Base-by-base conservation (phyloP, 1,284 basidiomycete species). In the Ustilago shanxiensis region DNA sequence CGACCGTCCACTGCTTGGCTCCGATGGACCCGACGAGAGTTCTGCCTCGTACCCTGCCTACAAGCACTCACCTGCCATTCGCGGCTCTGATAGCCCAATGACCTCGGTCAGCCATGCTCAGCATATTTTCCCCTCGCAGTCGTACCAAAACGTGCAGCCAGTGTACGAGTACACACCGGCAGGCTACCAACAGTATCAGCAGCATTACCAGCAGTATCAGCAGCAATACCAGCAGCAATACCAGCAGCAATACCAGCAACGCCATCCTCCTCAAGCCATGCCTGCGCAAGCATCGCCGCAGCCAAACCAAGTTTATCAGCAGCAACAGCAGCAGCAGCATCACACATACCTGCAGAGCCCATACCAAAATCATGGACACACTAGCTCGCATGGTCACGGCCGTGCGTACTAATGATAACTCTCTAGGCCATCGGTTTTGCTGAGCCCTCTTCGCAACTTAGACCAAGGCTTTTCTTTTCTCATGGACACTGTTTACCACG, bases 21-120 rank as follows among this genome's bases (percentile, higher is more conserved):
- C 61, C 33, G 58, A 71, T 20, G 11, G 2, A 20, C 39, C 51
- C 1, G 63, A 76, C 6, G 73, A 76, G 3, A 60, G 59, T 24
- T 31, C 45, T 13, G 39, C 47, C 31, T 66, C 67, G 8, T 75
- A 67, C 22, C 57, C 73, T 26, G 56, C 60, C 31, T 76, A 71
- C 59, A 37, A 68, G 31, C 41, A 47, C 33, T 67, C 73, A 33
- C 73, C 73, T 14, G 64, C 45, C 20, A 20, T 59, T 11, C 53
- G 51, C 39, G 65, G 58, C n/a, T 67, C 60, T 64, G 73, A 76
- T 5, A 71, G 64, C 26, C 73, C 73, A 14, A 68, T 65, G 64
- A 76, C 73, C 16, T 65, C 54, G 29, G 54, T 62, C 44, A 71
- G 73, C 57, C 73, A 76, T 37, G 57, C 16, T 16, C 68, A 76